Base-by-base conservation (phyloP, 1,284 basidiomycete species). In the Leccinum subfulvum region DNA sequence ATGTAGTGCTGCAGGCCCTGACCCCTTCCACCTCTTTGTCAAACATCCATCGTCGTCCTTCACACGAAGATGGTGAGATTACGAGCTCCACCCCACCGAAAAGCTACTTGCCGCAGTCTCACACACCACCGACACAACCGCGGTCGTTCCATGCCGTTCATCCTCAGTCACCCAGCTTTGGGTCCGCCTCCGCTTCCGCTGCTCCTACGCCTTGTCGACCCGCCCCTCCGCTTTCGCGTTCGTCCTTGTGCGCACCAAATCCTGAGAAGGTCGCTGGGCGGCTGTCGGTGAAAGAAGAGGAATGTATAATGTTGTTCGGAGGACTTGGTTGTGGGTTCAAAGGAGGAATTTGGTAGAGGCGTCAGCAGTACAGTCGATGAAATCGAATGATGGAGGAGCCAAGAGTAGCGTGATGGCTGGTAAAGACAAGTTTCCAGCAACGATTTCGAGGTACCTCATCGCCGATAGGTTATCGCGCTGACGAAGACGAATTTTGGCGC, bases 1-100 rank as follows among this genome's bases (percentile, higher is more conserved):
- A 63, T 59, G 30, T 39, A 16, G n/a, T 53, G 2, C 37, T 51
- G 3, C 52, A 64, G 11, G 33, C 60, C 16, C 61, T 57, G 10
- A 28, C 26, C 6, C 4, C 60, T 3, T 23, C 39, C 4, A 28
- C 56, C 13, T 52, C 54, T 23, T 66, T 65, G 16, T 64, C 64
- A 11, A 71, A 28, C 11, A 39, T 65, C 6, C 66, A 56, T 58
- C 72, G 70, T 60, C 71, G 73, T 41, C 70, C 69, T 4, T 78
- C 79, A 1, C 79, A 80, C 44, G 84, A 86, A 53, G 52, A 53
- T n/a, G 52, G 23, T 5, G 85, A 87, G 70, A 84, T 86, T 18
- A 70, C 77, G 5, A 78, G 70, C 54, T 71, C 73, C 28, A 69
- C 76, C 2, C 73, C 78, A 4, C 69, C 74, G 3, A 78, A 78